A percentile compares a stretch with the other conserved stretches of the same genome.
Conservation (phyloP, 306 rosid species). For the Fagus sylvatica region DNA sequence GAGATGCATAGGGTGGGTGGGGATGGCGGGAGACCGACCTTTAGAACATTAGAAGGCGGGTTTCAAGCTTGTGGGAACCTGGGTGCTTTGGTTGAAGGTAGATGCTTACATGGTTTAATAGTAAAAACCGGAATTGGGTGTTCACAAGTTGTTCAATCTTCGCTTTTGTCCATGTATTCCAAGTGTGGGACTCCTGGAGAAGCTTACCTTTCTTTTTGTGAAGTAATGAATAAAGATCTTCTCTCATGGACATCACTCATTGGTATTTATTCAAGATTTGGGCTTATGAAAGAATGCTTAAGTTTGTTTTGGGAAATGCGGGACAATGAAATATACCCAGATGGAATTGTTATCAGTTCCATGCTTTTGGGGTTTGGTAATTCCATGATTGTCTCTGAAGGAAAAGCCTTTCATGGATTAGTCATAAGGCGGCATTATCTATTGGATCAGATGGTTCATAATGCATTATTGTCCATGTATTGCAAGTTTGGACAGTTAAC, state of each 20-base stretch:
- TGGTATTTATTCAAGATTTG: conserved; percentile 61
- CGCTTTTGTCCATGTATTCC: conserved; percentile 66
- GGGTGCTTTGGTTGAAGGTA: conserved; percentile 54
- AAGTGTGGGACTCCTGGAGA: conserved; percentile 60
- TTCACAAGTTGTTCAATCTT: conserved; percentile 47
- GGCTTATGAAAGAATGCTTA: conserved; percentile 52
- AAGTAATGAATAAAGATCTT: conserved; percentile 51
- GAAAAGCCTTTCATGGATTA: conserved; percentile 71
- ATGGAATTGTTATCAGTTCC: conserved; percentile 63
- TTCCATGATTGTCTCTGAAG: conserved; percentile 37
- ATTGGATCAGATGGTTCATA: conserved; percentile 32
- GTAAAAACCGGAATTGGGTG: conserved; percentile 57
- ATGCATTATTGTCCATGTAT: conserved; percentile 65
- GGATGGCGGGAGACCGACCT: conserved; percentile 49
- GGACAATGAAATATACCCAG: conserved; percentile 41
- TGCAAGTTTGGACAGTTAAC: conserved; percentile 62
- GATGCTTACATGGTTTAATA: conserved; percentile 62
- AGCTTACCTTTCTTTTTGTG: conserved; percentile 51
- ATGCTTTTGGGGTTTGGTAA: conserved; percentile 64
- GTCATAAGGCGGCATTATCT: conserved; percentile 41
- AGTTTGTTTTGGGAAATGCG: conserved; percentile 57
- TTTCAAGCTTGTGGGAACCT: conserved; percentile 73
- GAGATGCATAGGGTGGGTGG: conserved; percentile 67
- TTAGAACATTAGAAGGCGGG: conserved; percentile 73
- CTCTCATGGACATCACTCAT: conserved; percentile 69